These are phyloP conservation scores for Mastigamoeba balamuthi DNA, from an alignment of 78 protist genomes.

Conservation along the genomic window DNA sequence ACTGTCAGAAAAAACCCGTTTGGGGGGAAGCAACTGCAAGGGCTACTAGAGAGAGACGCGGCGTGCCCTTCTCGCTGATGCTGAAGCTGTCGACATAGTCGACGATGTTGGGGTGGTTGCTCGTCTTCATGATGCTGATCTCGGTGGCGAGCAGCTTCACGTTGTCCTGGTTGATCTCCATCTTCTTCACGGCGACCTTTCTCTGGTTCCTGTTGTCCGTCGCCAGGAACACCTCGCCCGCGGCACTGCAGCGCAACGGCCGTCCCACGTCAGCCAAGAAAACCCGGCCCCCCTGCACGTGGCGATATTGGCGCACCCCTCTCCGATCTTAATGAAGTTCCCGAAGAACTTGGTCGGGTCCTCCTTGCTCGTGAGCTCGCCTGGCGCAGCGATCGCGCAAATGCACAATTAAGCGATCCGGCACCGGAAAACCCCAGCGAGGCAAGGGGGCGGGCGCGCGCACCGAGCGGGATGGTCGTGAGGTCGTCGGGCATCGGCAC, in stretches of 20 bases:
- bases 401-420: constrained; percentile 13
- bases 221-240: constrained; percentile 63
- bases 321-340: constrained; percentile 55
- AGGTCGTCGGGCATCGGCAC: too few relatives aligned
- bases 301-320: constrained; percentile 12
- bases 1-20: too few relatives aligned
- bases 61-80: too few relatives aligned
- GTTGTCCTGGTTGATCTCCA: constrained; percentile 47
- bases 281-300: neutral
- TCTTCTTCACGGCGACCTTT: constrained; percentile 57
- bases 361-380: constrained; percentile 24
- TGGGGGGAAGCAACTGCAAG: too few relatives aligned
- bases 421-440: neutral
- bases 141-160: constrained; percentile 50
- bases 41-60: too few relatives aligned
- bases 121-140: constrained; percentile 52
- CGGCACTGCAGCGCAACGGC: constrained; percentile 40
- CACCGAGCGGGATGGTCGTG: too few relatives aligned
- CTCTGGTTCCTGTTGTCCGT: neutral
- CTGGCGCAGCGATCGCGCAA: too few relatives aligned
- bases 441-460: too few relatives aligned
- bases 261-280: too few relatives aligned
- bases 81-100: constrained; percentile 40
- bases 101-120: constrained; percentile 52
- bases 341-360: constrained; percentile 38